Percentiles rank a stretch among this genome's conserved stretches.
These are phyloP conservation scores for Kodamaea kaohsiungensis DNA, from an alignment of 805 yeast species.

Conservation along the genomic window DNA sequence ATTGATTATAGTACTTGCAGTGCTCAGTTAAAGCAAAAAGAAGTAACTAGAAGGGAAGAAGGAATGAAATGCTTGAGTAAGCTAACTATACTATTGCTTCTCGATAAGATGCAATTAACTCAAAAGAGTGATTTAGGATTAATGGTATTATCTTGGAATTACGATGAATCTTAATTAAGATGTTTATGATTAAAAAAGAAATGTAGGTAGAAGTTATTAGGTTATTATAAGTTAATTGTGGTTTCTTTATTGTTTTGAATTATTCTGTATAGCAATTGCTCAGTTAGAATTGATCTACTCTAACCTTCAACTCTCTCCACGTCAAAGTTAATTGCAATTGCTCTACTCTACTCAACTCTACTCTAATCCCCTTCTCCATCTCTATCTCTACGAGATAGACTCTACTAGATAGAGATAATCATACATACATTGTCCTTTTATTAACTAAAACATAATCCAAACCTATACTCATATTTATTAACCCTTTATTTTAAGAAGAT, in stretches of 20 bases:
- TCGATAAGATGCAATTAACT: neutral
- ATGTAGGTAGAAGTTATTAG: no score
- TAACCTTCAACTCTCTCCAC: no score
- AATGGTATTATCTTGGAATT: neutral
- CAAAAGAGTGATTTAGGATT: neutral
- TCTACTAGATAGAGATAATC: no score
- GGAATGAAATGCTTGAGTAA: neutral
- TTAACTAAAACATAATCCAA: neutral
- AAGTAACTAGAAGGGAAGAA: neutral
- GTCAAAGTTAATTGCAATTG: neutral
- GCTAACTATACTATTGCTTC: neutral
- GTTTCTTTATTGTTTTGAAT: no score
- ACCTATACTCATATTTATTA: neutral
- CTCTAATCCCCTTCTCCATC: no score
- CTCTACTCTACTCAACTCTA: no score
- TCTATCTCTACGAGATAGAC: no score
- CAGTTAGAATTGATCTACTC: no score
- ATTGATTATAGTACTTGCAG: conserved; percentile 57
- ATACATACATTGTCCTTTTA: neutral
- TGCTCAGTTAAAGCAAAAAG: conserved; percentile 36
- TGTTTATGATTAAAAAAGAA: no score
- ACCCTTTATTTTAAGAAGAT: neutral
- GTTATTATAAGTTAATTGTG: no score
- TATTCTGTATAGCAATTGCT: no score
- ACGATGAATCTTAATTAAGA: neutral